Conservation (phyloP, 1,139 yeast species). For the Blastobotrys niveus region DNA sequence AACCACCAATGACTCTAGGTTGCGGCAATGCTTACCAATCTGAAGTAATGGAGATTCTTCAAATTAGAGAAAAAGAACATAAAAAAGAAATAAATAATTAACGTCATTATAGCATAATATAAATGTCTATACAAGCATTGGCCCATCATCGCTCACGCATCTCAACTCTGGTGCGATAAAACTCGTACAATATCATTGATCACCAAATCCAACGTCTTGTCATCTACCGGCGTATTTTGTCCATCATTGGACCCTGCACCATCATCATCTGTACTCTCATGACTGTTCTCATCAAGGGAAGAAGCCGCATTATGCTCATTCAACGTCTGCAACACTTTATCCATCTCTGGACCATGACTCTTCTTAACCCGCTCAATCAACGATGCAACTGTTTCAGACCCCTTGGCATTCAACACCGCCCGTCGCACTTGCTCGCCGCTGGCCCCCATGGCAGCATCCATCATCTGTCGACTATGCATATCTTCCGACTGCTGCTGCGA, state of each 20-base stretch:
- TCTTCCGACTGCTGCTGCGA: background rate
- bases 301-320: too few relatives aligned
- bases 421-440: constrained; percentile 68
- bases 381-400: constrained; percentile 65
- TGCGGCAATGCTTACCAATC: too few relatives aligned
- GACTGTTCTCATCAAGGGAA: too few relatives aligned
- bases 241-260: background rate
- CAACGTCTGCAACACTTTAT: constrained; percentile 14
- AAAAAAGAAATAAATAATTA: too few relatives aligned
- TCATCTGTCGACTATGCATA: constrained; percentile 2
- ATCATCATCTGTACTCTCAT: too few relatives aligned
- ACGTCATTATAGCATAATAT: too few relatives aligned
- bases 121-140: too few relatives aligned
- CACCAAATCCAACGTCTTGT: constrained; percentile 20
- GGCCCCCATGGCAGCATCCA: constrained; percentile 9
- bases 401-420: constrained; percentile 67
- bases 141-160: too few relatives aligned
- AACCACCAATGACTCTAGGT: too few relatives aligned
- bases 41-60: too few relatives aligned
- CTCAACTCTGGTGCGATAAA: too few relatives aligned
- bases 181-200: constrained; percentile 21
- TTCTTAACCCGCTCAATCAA: constrained; percentile 54
- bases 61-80: too few relatives aligned
- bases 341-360: constrained; percentile 22
- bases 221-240: constrained; percentile 8